Conservation (phyloP, 305 asterid genomes). For the Rubia peregrina region DNA sequence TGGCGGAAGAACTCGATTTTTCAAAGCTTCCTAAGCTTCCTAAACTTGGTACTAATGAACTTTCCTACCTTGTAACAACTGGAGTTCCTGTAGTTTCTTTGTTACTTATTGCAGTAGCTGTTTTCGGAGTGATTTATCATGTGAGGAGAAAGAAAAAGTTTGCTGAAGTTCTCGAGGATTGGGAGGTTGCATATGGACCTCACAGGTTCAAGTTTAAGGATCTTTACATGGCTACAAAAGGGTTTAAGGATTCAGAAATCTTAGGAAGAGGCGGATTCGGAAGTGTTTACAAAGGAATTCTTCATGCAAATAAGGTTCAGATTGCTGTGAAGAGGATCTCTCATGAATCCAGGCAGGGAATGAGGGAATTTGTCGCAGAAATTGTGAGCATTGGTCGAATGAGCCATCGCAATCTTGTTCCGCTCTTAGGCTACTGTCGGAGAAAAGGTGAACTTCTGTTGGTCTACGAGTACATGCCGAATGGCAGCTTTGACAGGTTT, state of each 20-base stretch:
- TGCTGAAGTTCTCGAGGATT: slow-evolving; percentile 11
- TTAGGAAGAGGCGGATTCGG: slow-evolving; percentile 3
- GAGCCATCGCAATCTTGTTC: slow-evolving; percentile 8
- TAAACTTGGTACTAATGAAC: neutral
- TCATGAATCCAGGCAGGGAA: slow-evolving; percentile 7
- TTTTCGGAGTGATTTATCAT: neutral
- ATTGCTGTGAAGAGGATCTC: slow-evolving; percentile 11
- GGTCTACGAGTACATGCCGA: slow-evolving; percentile 9
- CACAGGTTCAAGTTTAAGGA: slow-evolving; percentile 9
- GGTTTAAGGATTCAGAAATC: slow-evolving; percentile 8
- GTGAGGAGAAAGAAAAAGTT: slow-evolving; percentile 2
- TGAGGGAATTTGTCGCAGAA: slow-evolving; percentile 6
- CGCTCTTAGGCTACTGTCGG: neutral
- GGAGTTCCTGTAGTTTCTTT: slow-evolving; percentile 2
- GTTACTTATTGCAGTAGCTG: neutral
- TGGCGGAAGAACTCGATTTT: neutral
- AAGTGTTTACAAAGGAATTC: neutral
- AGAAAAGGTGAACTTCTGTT: neutral
- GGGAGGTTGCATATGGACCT: slow-evolving; percentile 10
- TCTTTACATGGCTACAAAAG: slow-evolving; percentile 4
- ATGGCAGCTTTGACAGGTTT: neutral
- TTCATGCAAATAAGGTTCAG: neutral
- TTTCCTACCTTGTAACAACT: neutral
- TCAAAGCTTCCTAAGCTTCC: slow-evolving; percentile 5
- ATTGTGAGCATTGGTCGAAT: slow-evolving; percentile 9